A percentile compares a stretch with the other conserved stretches of the same genome.
phyloP scores from a whole-genome alignment of 345 rosid species.

The Kernera saxatilis region DNA sequence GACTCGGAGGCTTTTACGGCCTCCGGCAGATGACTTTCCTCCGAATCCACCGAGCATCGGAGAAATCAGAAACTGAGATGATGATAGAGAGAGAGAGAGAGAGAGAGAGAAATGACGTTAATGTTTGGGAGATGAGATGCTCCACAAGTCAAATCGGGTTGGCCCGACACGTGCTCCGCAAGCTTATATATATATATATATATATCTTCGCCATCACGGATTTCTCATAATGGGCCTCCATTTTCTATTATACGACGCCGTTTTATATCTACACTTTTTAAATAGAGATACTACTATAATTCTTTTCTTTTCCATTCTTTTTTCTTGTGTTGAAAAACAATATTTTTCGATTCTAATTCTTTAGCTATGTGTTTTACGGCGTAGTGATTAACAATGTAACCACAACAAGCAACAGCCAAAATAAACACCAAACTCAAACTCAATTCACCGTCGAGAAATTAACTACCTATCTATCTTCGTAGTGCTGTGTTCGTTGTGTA shows the following conservation, averaged over 20 bases:
- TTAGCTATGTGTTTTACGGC: background rate
- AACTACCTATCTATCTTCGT: no score
- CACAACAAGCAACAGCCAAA: background rate
- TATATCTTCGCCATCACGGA: background rate
- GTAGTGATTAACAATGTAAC: background rate
- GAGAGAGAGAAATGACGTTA: background rate
- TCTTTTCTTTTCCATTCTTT: background rate
- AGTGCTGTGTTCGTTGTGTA: no score
- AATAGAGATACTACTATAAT: no score
- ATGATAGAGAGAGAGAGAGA: background rate
- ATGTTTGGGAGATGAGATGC: background rate
- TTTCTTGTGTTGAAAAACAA: background rate
- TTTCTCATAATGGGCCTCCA: background rate
- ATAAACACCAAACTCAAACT: background rate
- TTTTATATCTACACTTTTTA: background rate
- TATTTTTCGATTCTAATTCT: background rate
- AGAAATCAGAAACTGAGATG: background rate
- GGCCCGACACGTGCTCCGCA: constrained; percentile 10
- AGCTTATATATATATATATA: no score
- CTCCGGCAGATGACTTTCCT: constrained; percentile 35
- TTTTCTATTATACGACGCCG: background rate
- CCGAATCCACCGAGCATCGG: constrained; percentile 42
- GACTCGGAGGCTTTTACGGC: constrained; percentile 52
- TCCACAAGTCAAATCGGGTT: constrained; percentile 6
- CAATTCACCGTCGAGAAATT: background rate